Conservation (phyloP, 2,329 filamentous ascomycete species). For the Graphilbum ipis-grandicollis region DNA sequence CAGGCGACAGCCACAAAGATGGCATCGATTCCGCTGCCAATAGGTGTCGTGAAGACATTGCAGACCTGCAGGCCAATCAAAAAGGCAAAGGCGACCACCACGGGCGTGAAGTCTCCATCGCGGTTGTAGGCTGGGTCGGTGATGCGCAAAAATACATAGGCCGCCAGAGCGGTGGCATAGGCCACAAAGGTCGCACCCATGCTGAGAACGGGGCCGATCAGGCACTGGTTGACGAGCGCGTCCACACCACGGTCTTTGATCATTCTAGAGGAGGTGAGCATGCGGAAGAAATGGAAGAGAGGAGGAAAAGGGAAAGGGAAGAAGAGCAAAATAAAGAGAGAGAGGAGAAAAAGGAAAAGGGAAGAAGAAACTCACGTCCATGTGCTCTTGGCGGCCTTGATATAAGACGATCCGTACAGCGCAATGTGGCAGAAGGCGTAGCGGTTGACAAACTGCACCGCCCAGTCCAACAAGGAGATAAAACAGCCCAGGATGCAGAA, state of each 20-base stretch:
- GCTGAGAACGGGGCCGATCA: conserved; percentile 56
- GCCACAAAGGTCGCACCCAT: conserved; percentile 73
- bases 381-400: conserved; percentile 73
- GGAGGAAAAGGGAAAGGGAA: not conserved
- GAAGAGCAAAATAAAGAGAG: conserved; percentile 9
- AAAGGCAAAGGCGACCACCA: conserved; percentile 73
- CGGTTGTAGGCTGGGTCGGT: conserved; percentile 66
- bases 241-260: conserved; percentile 87
- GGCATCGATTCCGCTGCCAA: conserved; percentile 78
- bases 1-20: conserved; percentile 68
- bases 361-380: conserved; percentile 40
- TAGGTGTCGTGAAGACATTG: conserved; percentile 70
- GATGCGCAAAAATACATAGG: conserved; percentile 75
- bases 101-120: conserved; percentile 49
- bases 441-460: conserved; percentile 73
- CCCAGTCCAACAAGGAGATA: conserved; percentile 67
- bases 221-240: conserved; percentile 74
- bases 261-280: too few relatives aligned
- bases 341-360: not conserved
- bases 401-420: conserved; percentile 77
- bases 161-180: conserved; percentile 63
- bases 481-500: conserved; percentile 66
- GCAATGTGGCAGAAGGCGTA: conserved; percentile 91
- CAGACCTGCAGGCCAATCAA: conserved; percentile 80
- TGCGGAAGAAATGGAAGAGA: too few relatives aligned